Evolutionary conservation across 2,329 filamentous ascomycete genomes (phyloP), one percentile per base, ranked within the genome.

Genomic region (Venturia oleaginea): DNA sequence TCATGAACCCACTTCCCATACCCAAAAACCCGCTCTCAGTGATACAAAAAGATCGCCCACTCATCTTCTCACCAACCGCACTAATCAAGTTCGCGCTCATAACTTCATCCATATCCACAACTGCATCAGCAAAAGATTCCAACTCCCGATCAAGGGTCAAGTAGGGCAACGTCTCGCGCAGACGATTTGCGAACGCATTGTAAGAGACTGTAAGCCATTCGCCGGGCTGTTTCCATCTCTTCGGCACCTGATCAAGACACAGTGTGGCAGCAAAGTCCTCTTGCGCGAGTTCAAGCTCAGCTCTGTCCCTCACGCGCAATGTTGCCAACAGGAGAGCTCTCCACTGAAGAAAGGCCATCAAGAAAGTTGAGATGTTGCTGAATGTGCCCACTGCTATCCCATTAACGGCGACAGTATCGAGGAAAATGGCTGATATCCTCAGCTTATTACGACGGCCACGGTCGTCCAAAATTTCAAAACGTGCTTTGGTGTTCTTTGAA

Each of bases 311-410:
- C 27, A 57, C 64, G 27, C 61, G 57, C 34, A 67, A 64, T 1
- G 51, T 63, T 6, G 67, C 63, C 7, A 74, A 61, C 0, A 76
- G 38, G 19, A 71, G 63, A 5, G 72, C 70, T 22, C 71, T 67
- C 75, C 74, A 76, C 30, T 76, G 70, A 1, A 75, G 55, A 55
- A 77, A 76, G 0, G 73, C 73, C 70, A 75, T 75, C 22, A 77
- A 67, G n/a, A 70, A 73, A 61, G 76, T 71, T 4, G 69, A 69
- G 19, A 69, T 4, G 0, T 66, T 69, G 62, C 69, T 73, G 0
- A 70, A 65, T 0, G 71, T 72, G 1, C 69, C 71, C 27, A 76
- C 72, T 2, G 72, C 65, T n/a, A 72, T 68, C 1, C 73, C 73
- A 38, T 67, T 68, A 8, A 55, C 55, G 24, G n/a, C 62, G 40